phyloP scores from a whole-genome alignment of 441 rosid species.

The Sinapis alba region DNA sequence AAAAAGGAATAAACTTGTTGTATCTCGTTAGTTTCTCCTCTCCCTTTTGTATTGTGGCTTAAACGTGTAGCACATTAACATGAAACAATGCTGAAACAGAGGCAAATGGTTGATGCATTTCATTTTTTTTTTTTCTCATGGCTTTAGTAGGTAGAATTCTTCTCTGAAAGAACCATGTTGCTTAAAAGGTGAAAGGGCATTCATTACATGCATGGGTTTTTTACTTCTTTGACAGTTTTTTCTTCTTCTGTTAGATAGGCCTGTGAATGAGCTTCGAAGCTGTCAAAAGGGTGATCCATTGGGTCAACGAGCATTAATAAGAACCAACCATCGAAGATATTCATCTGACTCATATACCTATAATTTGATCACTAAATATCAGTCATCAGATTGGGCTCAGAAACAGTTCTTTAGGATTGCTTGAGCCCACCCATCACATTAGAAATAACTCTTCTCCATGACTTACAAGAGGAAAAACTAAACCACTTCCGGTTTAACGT shows the following conservation, averaged over 20 bases:
- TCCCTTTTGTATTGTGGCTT: no score
- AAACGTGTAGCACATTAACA: no score
- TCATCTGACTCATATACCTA: no score
- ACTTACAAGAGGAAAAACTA: background rate
- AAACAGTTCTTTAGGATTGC: background rate
- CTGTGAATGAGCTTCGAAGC: background rate
- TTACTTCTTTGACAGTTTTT: background rate
- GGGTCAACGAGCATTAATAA: no score
- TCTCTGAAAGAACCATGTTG: no score
- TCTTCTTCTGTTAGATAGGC: background rate
- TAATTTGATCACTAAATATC: background rate
- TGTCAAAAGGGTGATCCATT: background rate
- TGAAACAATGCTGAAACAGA: background rate
- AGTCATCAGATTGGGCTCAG: background rate
- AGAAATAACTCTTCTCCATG: background rate
- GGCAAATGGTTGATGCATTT: background rate
- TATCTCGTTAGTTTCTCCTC: background rate
- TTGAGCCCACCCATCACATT: background rate
- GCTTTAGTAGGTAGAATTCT: no score
- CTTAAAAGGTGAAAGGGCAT: no score
- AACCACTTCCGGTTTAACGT: background rate
- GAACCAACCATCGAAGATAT: no score
- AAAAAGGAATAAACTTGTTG: no score
- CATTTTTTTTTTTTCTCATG: background rate
- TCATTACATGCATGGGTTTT: no score